Evolutionary conservation across 2,329 filamentous ascomycete species (phyloP), one percentile per base, ranked within the genome.

Genomic region (Cladosporium sp.): DNA sequence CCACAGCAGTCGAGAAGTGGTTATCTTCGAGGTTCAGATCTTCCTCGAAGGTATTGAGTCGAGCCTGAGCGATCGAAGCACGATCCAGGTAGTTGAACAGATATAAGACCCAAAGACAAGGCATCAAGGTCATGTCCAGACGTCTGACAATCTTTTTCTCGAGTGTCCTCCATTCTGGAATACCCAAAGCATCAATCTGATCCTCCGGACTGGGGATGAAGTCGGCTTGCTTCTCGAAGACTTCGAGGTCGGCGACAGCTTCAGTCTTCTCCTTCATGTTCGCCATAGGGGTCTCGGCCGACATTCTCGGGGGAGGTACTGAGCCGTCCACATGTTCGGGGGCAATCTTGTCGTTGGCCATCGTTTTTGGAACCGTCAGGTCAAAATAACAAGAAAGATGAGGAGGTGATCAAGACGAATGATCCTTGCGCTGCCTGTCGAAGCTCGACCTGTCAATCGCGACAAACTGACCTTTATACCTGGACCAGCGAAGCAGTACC

Each of bases 1-100:
- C 75, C 3, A 75, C 78, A 13, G 74, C 74, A 1, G 80, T 64
- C 55, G 81, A 80, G 59, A 78, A 82, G 42, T 83, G 76, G 2
- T 76, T 81, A 6, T 77, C 78, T 5, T 61, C 66, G 74, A 83
- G 79, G 1, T 64, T 64, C 0, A 83, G 65, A 50, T 82, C 80
- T 17, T 68, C 50, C 51, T 82, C 79, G 0, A 83, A 66, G 0
- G 73, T 73, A 1, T 76, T 39, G 13, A 39, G 8, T 8, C 36
- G 36, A 18, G 36, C 36, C 15, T 18, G 36, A 19, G 36, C 36
- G 36, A 39, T 39, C 3, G 36, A 8, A 7, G 15, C 19, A n/a
- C 61, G 55, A 49, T 63, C 60, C 8, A 63, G 54, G 39, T 61
- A 63, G 50, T 63, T 63, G n/a, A 62, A 52, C 55, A 54, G 56